A percentile compares a stretch with the other conserved stretches of the same genome.
Conservation (phyloP, 129 eudicot species). For the Gnaphalium uliginosum region DNA sequence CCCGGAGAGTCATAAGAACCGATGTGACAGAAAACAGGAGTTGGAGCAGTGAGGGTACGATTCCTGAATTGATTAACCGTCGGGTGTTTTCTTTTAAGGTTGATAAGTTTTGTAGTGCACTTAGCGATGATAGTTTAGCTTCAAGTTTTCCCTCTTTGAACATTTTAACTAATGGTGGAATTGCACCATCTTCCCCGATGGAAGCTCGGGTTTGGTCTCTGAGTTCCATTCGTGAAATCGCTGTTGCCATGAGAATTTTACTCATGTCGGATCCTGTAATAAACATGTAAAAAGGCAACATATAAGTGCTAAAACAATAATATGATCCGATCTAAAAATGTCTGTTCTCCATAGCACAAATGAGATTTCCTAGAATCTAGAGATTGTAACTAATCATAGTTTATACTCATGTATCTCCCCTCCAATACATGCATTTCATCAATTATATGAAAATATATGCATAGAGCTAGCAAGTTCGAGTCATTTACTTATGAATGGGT, state of each 20-base stretch:
- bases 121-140: slow-evolving; percentile 71
- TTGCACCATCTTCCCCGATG: slow-evolving; percentile 78
- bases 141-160: slow-evolving; percentile 84
- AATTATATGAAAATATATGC: neutral
- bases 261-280: slow-evolving; percentile 92
- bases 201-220: slow-evolving; percentile 69
- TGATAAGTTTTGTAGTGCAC: slow-evolving; percentile 71
- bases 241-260: slow-evolving; percentile 85
- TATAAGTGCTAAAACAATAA: neutral
- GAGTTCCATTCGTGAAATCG: slow-evolving; percentile 80
- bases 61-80: slow-evolving; percentile 57
- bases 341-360: neutral
- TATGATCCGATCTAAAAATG: neutral
- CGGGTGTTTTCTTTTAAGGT: slow-evolving; percentile 49
- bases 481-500: neutral
- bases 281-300: slow-evolving; percentile 2
- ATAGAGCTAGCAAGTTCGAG: neutral
- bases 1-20: slow-evolving; percentile 86
- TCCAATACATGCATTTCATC: neutral
- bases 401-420: neutral
- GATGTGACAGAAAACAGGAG: slow-evolving; percentile 94
- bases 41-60: slow-evolving; percentile 73
- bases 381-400: neutral
- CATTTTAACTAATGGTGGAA: slow-evolving; percentile 80
- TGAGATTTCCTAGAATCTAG: neutral